phyloP scores from a whole-genome alignment of 352 stramenopile genomes.

The Peronospora farinosa region DNA sequence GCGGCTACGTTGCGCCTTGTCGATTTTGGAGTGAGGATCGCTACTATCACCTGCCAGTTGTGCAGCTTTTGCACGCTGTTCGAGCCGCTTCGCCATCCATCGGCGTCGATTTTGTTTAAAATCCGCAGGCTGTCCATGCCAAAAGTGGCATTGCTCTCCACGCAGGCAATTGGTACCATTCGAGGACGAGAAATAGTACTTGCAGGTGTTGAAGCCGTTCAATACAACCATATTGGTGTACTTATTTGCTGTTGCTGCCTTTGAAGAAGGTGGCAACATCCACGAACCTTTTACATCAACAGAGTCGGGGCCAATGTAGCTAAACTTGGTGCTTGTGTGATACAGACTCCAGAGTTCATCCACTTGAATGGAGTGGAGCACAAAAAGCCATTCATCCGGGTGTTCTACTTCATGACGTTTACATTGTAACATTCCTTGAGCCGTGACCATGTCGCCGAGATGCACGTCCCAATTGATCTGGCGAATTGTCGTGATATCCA shows the following conservation, averaged over 20 bases:
- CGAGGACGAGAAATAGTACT: constrained; percentile 80
- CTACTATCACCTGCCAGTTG: constrained; percentile 55
- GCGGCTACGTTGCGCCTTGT: constrained; percentile 66
- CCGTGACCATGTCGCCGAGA: constrained; percentile 55
- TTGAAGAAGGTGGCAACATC: constrained; percentile 42
- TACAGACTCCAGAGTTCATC: constrained; percentile 52
- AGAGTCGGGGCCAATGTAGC: constrained; percentile 32
- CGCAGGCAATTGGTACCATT: constrained; percentile 52
- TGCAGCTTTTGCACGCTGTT: constrained; percentile 48
- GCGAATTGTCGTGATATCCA: constrained; percentile 56
- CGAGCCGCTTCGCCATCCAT: constrained; percentile 61
- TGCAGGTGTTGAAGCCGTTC: constrained; percentile 76
- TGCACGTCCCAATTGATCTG: constrained; percentile 80
- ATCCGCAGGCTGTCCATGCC: constrained; percentile 54
- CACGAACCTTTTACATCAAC: constrained; percentile 36
- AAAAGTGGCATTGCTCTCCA: constrained; percentile 74
- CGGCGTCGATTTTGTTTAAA: constrained; percentile 58
- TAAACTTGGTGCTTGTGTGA: constrained; percentile 48
- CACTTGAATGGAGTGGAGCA: constrained; percentile 39
- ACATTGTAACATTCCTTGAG: constrained; percentile 33
- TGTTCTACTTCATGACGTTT: constrained; percentile 32
- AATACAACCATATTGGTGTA: constrained; percentile 84
- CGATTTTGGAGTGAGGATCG: constrained; percentile 59
- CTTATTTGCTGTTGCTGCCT: constrained; percentile 40
- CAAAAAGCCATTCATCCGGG: constrained; percentile 45